Evolutionary conservation across 345 rosid genomes (phyloP).

Genomic region (Brassica napus): DNA sequence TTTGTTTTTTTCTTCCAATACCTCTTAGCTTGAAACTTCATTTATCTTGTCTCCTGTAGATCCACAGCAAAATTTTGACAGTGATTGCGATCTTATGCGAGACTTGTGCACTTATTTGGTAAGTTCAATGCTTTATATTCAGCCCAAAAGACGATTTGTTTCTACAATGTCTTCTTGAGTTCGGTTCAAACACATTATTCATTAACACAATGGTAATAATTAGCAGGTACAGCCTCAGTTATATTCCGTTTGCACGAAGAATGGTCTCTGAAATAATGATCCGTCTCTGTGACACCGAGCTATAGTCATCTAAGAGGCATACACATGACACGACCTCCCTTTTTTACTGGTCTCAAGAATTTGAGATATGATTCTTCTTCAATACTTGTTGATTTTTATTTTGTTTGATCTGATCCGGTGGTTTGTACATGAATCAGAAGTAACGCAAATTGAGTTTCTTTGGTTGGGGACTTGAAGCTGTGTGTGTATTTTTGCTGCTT

Average conservation of each 20-base stretch:
- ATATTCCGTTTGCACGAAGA: constrained; percentile 83
- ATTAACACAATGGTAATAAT: not conserved
- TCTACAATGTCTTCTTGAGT: not conserved
- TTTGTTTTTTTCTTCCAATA: not conserved
- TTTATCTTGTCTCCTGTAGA: constrained; percentile 48
- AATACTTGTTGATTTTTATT: not conserved
- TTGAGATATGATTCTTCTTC: constrained; percentile 8
- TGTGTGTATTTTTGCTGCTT: constrained; percentile 7
- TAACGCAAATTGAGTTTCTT: constrained; percentile 9
- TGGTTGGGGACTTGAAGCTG: not conserved
- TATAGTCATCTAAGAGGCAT: constrained; percentile 38
- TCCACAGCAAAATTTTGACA: constrained; percentile 78
- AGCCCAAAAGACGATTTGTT: not conserved
- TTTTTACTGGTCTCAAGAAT: constrained; percentile 1
- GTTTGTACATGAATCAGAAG: not conserved
- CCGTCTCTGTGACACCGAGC: constrained; percentile 82
- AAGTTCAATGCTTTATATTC: constrained; percentile 32
- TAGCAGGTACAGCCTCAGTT: constrained; percentile 89
- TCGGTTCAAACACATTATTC: constrained; percentile 38
- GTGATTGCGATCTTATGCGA: constrained; percentile 75
- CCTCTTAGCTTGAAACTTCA: not conserved
- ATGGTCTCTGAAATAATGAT: constrained; percentile 78
- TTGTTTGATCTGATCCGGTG: not conserved
- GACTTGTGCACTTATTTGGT: constrained; percentile 89
- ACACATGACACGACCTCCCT: not conserved